Conservation (phyloP, 805 yeast genomes). For the Saccharomycopsis sp. region DNA sequence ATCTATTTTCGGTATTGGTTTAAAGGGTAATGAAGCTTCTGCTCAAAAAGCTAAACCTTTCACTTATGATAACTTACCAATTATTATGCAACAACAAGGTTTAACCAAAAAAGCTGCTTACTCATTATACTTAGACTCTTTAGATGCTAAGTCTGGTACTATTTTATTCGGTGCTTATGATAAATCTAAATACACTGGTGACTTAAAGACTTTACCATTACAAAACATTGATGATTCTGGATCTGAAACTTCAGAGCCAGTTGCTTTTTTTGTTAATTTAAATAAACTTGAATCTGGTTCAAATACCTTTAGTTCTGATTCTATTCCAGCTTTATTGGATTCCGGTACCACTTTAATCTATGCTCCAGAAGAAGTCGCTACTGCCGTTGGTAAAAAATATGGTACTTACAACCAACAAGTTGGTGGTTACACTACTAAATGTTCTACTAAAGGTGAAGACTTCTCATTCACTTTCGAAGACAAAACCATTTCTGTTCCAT, state of each 20-base stretch:
- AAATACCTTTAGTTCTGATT: conserved; percentile 10
- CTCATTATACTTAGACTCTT: conserved; percentile 34
- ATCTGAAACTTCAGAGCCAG: conserved; percentile 1
- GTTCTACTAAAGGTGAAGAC: conserved; percentile 22
- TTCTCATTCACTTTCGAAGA: not conserved
- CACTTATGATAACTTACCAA: conserved; percentile 22
- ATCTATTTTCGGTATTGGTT: conserved; percentile 12
- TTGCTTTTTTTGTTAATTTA: conserved; percentile 13
- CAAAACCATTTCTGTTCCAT: not conserved
- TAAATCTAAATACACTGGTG: conserved; percentile 36
- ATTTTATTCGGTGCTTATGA: conserved; percentile 49
- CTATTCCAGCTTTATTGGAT: conserved; percentile 36
- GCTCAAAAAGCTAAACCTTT: conserved; percentile 28
- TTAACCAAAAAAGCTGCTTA: conserved; percentile 30
- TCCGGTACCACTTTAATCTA: conserved; percentile 44
- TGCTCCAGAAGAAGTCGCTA: conserved; percentile 36
- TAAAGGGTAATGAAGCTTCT: conserved; percentile 30
- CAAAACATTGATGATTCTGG: conserved; percentile 9
- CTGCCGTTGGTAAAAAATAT: conserved; percentile 18
- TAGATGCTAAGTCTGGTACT: conserved; percentile 22
- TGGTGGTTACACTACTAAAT: conserved; percentile 14
- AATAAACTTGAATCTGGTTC: conserved; percentile 19
- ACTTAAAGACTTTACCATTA: conserved; percentile 25
- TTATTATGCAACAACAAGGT: conserved; percentile 29
- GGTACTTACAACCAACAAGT: conserved; percentile 24